A percentile compares a stretch with the other conserved stretches of the same genome.
Evolutionary conservation across 106 monocot species (phyloP).

Genomic region (Allium fistulosum): DNA sequence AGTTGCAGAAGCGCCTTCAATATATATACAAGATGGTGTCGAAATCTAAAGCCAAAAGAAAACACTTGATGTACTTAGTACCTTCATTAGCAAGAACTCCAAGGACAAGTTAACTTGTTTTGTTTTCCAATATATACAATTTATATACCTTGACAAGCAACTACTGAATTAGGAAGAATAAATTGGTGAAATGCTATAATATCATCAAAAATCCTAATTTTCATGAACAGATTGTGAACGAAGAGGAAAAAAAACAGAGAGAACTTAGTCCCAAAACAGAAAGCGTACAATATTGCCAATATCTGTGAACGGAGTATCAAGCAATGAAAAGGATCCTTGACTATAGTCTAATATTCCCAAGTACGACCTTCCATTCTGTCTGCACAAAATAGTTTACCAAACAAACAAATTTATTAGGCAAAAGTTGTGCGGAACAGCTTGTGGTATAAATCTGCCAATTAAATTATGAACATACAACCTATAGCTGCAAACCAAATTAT

Average conservation of each 20-base stretch:
- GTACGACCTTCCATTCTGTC: slow-evolving; percentile 80
- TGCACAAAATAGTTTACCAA: slow-evolving; percentile 13
- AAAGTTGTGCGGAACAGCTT: too few species aligned
- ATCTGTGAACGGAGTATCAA: slow-evolving; percentile 76
- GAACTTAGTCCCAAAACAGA: neutral
- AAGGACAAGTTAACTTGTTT: too few species aligned
- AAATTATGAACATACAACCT: slow-evolving; percentile 32
- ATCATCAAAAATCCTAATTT: too few species aligned
- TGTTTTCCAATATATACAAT: too few species aligned
- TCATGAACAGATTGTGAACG: too few species aligned
- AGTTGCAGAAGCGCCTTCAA: slow-evolving; percentile 81
- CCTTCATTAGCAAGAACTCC: too few species aligned
- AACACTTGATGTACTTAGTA: too few species aligned
- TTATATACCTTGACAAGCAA: too few species aligned
- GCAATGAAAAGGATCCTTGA: slow-evolving; percentile 42
- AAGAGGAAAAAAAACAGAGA: too few species aligned
- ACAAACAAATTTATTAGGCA: too few species aligned
- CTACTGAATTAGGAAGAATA: too few species aligned
- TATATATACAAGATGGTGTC: slow-evolving; percentile 43
- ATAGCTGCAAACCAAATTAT: slow-evolving; percentile 62
- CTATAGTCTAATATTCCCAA: slow-evolving; percentile 62
- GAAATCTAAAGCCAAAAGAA: slow-evolving; percentile 24
- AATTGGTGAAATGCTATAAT: too few species aligned
- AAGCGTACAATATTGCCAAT: slow-evolving; percentile 59
- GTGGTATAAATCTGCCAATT: neutral